phyloP scores from a whole-genome alignment of 2,329 filamentous ascomycete species.

The Fusarium circinatum region DNA sequence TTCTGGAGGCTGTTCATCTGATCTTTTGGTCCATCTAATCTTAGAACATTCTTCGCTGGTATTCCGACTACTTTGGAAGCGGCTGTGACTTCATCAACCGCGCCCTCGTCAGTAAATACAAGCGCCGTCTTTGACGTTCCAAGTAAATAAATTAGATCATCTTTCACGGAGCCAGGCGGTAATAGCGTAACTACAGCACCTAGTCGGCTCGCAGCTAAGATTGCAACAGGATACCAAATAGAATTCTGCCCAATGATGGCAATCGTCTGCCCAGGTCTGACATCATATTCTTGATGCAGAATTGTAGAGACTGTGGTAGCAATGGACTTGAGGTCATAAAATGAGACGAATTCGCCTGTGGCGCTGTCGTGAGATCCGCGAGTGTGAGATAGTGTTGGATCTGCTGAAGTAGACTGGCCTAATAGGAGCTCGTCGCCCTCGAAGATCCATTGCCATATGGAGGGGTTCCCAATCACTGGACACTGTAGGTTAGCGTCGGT shows the following conservation, averaged over 20 bases:
- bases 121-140: not conserved
- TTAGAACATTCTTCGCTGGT: not conserved
- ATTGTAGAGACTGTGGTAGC: not conserved
- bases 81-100: not conserved
- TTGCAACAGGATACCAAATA: not conserved
- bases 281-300: not conserved
- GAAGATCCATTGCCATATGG: not conserved
- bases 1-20: not conserved
- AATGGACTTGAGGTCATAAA: not conserved
- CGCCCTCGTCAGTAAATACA: not conserved
- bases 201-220: not conserved
- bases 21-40: rapidly evolving
- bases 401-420: not conserved
- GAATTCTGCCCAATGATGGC: conserved; percentile 1
- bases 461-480: not conserved
- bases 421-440: not conserved
- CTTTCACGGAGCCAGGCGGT: not conserved
- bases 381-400: not conserved
- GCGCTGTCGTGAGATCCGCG: not conserved
- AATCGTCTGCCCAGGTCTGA: not conserved
- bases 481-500: rapidly evolving
- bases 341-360: not conserved
- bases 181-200: not conserved
- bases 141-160: not conserved
- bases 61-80: not conserved